A percentile compares a stretch with the other conserved stretches of the same genome.
Conservation (phyloP, 2,329 filamentous ascomycete genomes). For the Nakataea oryzae region DNA sequence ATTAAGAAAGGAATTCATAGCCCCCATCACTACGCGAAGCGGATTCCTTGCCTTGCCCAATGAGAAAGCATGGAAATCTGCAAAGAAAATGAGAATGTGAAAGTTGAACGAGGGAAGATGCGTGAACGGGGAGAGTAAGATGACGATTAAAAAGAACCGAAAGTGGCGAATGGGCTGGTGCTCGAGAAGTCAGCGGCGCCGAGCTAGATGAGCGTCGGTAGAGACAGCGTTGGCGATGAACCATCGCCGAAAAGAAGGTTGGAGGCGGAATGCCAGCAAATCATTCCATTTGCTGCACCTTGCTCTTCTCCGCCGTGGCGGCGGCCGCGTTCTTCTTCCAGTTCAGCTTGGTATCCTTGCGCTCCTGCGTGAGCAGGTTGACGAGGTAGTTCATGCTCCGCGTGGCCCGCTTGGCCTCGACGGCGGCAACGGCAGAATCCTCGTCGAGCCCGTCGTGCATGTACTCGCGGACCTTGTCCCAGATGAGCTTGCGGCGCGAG, state of each 20-base stretch:
- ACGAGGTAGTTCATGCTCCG: slow-evolving; percentile 26
- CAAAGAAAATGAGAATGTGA: no score
- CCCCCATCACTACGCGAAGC: not conserved
- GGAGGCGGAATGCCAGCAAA: not conserved
- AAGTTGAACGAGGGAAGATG: no score
- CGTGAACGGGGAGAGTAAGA: no score
- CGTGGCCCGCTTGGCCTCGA: slow-evolving; percentile 23
- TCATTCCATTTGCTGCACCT: not conserved
- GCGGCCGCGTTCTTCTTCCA: slow-evolving; percentile 10
- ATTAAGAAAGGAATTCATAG: not conserved
- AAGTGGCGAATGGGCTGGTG: no score
- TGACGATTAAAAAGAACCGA: no score
- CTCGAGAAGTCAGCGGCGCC: no score
- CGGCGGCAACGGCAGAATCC: slow-evolving; percentile 21
- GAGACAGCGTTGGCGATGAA: not conserved
- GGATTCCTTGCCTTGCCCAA: no score
- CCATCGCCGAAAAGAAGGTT: not conserved
- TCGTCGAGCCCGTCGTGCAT: slow-evolving; percentile 23
- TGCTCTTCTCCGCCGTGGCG: slow-evolving; percentile 9
- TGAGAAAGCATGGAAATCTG: no score
- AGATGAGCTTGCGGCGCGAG: slow-evolving; percentile 25
- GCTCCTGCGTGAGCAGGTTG: slow-evolving; percentile 22
- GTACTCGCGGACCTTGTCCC: slow-evolving; percentile 26
- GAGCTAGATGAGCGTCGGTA: not conserved
- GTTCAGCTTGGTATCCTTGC: slow-evolving; percentile 17